Conservation (phyloP, 2,329 filamentous ascomycete genomes). For the Botrytis squamosa region DNA sequence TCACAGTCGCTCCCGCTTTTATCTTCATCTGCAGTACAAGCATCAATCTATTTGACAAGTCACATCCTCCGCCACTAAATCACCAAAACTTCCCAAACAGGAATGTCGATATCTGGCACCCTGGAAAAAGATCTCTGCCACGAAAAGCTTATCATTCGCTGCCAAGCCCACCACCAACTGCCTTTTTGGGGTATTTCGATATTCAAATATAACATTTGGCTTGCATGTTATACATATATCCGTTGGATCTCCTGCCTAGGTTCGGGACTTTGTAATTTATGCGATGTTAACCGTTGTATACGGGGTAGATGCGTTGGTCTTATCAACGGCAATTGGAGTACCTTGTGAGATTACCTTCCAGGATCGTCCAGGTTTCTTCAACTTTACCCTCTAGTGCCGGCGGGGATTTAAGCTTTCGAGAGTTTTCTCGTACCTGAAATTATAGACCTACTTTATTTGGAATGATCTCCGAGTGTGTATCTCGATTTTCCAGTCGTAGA, state of each 20-base stretch:
- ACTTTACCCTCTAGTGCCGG: not conserved
- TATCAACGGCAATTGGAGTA: slow-evolving; percentile 10
- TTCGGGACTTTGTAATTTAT: slow-evolving; percentile 13
- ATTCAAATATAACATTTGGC: not conserved
- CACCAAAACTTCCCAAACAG: slow-evolving; percentile 7
- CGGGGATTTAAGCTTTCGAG: not conserved
- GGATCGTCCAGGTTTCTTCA: not conserved
- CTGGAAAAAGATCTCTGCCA: slow-evolving; percentile 2
- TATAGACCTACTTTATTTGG: slow-evolving; percentile 12
- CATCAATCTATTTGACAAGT: slow-evolving; percentile 2
- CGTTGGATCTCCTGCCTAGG: slow-evolving; percentile 4
- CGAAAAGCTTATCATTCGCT: slow-evolving; percentile 17
- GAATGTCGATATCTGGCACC: slow-evolving; percentile 8
- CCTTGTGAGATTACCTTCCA: slow-evolving; percentile 13
- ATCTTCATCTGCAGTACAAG: not conserved
- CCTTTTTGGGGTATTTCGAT: not conserved
- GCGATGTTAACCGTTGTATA: not conserved
- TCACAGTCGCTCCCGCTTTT: not conserved
- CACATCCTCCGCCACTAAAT: slow-evolving; percentile 5
- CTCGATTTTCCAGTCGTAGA: not conserved
- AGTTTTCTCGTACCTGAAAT: not conserved
- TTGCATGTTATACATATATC: slow-evolving; percentile 6
- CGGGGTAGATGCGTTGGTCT: slow-evolving; percentile 10
- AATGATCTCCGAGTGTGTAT: slow-evolving; percentile 1
- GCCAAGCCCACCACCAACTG: slow-evolving; percentile 3